phyloP scores from a whole-genome alignment of 2,329 filamentous ascomycete genomes.

The Cadophora malorum region DNA sequence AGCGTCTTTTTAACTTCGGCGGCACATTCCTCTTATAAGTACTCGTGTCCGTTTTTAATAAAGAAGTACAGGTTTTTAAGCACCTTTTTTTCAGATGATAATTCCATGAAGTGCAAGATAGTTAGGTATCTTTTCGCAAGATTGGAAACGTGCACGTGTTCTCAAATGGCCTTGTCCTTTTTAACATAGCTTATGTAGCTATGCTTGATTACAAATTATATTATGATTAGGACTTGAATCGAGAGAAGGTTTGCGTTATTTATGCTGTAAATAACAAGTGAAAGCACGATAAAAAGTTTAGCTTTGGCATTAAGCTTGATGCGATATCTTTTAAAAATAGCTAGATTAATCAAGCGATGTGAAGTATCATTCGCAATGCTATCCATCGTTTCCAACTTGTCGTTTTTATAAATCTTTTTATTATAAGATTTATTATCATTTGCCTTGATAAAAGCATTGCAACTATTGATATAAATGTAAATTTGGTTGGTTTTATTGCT shows the following conservation, averaged over 20 bases:
- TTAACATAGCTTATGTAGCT: slow-evolving; percentile 54
- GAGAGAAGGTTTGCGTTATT: slow-evolving; percentile 50
- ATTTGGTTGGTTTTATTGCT: too few species aligned
- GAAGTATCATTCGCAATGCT: slow-evolving; percentile 51
- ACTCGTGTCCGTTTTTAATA: slow-evolving; percentile 53
- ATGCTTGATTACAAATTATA: slow-evolving; percentile 55
- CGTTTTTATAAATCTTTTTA: slow-evolving; percentile 50
- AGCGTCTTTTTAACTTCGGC: slow-evolving; percentile 48
- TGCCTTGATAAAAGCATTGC: slow-evolving; percentile 50
- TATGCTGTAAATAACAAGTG: slow-evolving; percentile 55
- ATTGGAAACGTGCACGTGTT: slow-evolving; percentile 55
- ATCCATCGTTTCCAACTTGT: slow-evolving; percentile 49
- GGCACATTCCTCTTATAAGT: slow-evolving; percentile 51
- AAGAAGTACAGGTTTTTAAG: slow-evolving; percentile 57
- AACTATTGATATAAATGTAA: slow-evolving; percentile 57
- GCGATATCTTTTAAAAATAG: slow-evolving; percentile 48
- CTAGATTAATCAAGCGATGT: slow-evolving; percentile 54
- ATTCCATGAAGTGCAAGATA: slow-evolving; percentile 53
- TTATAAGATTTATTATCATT: slow-evolving; percentile 41
- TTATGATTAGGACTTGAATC: slow-evolving; percentile 55
- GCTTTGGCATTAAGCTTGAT: slow-evolving; percentile 39
- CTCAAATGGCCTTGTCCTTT: slow-evolving; percentile 50
- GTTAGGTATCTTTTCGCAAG: slow-evolving; percentile 53
- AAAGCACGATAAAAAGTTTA: slow-evolving; percentile 55
- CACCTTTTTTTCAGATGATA: slow-evolving; percentile 40